Conservation (phyloP, 305 asterid species). For the Galium porrigens region DNA sequence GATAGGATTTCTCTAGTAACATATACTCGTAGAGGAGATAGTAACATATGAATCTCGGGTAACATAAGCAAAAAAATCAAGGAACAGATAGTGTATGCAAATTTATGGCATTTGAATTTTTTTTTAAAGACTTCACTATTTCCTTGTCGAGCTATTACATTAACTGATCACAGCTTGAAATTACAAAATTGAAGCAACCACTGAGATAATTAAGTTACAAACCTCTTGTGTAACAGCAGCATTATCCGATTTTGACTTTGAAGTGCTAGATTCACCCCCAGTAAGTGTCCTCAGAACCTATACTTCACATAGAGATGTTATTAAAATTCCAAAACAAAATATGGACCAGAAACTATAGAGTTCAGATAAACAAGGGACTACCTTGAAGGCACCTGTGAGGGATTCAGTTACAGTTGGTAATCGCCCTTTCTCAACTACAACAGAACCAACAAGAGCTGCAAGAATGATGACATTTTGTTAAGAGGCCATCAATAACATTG, state of each 20-base stretch:
- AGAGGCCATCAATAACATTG: background rate
- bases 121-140: too few relatives aligned
- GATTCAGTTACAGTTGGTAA: constrained; percentile 38
- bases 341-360: background rate
- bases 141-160: too few relatives aligned
- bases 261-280: constrained; percentile 38
- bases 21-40: too few relatives aligned
- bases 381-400: constrained; percentile 68
- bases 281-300: constrained; percentile 35
- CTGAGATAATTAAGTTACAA: constrained; percentile 4
- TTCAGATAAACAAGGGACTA: constrained; percentile 14
- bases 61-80: background rate
- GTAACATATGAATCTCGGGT: too few relatives aligned
- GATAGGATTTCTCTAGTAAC: background rate
- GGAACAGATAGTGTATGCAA: background rate
- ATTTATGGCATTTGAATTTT: too few relatives aligned
- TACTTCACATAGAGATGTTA: constrained; percentile 12
- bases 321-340: constrained; percentile 8
- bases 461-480: background rate
- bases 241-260: constrained; percentile 45
- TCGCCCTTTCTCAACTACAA: constrained; percentile 68
- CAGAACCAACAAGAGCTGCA: constrained; percentile 71
- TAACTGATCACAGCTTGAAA: too few relatives aligned
- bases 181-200: too few relatives aligned
- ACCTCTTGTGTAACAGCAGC: constrained; percentile 80